Evolutionary conservation across 805 yeast genomes (phyloP), one percentile per base, ranked within the genome.

Genomic region (Yamadazyma takamatsuzukensis): DNA sequence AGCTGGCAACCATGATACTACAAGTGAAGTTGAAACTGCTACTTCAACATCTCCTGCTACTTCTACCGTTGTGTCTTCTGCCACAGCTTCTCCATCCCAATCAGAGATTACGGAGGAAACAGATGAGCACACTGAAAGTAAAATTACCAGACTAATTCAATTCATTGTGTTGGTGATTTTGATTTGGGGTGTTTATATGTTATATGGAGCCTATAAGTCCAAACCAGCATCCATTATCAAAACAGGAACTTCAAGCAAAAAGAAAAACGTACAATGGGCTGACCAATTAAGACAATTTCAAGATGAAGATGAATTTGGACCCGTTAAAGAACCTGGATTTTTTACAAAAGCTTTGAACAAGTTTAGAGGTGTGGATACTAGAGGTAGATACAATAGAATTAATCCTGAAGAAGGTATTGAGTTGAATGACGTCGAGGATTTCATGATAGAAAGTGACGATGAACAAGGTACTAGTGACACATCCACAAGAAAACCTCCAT

Each of bases 401-500:
- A 29, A 33, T 6, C 40, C 41, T 21, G 45, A 42, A n/a, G 62
- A 60, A 29, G 72, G 67, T 34, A 68, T 70, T 21, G 77, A 71
- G 45, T 41, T 71, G 59, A 36, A 32, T 7, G 38, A 35, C 18
- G 45, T 38, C 5, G 72, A 68, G 34, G 69, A 70, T 23, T 72
- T 72, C 35, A 57, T 68, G n/a, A 65, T 72, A 29, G 70, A 58
- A 21, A 68, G 74, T 43, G 78, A 72, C 31, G 77, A 72, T 22
- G 77, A 72, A 29, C 44, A 39, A 22, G 46, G 39, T 18, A 13
- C n/a, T n/a, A n/a, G n/a, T n/a, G n/a, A n/a, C n/a, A n/a, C n/a
- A 9, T 19, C 9, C 17, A 19, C 15, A 27, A 10, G 15, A 12
- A 13, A 7, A n/a, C 13, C 17, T n/a, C n/a, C n/a, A n/a, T n/a